Evolutionary conservation across 257 asterid genomes (phyloP).

Genomic region (Solanum raphanifolium): DNA sequence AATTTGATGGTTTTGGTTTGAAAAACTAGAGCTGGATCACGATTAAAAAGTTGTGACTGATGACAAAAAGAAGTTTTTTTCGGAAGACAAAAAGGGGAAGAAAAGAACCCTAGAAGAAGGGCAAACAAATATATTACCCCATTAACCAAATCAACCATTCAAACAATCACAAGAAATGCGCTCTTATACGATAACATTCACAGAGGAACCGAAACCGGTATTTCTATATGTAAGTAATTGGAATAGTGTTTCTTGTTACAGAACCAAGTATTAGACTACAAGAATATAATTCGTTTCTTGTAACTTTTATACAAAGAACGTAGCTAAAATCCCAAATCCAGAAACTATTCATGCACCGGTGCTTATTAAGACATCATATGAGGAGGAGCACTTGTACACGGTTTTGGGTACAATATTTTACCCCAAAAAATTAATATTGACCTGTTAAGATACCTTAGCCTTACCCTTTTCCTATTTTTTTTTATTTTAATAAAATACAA

Average conservation of each 20-base stretch:
- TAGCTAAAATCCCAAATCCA: no score
- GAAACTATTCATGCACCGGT: no score
- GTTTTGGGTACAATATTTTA: neutral
- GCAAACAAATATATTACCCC: neutral
- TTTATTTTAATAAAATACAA: neutral
- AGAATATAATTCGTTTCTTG: no score
- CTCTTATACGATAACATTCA: neutral
- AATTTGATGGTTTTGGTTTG: no score
- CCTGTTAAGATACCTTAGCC: neutral
- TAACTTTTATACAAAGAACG: no score
- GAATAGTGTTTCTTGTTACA: no score
- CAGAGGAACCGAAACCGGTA: no score
- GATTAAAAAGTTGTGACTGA: no score
- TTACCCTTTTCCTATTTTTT: neutral
- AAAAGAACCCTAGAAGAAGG: neutral
- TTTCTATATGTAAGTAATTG: no score
- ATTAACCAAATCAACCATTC: neutral
- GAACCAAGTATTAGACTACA: no score
- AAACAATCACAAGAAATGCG: neutral
- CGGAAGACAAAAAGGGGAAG: slow-evolving; percentile 5
- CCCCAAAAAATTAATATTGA: neutral
- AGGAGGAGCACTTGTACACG: neutral
- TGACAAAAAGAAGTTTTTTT: no score
- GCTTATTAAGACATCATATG: neutral
- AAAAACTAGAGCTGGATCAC: no score